Conservation (phyloP, 2,329 filamentous ascomycete species). For the Fusarium bactridioides region DNA sequence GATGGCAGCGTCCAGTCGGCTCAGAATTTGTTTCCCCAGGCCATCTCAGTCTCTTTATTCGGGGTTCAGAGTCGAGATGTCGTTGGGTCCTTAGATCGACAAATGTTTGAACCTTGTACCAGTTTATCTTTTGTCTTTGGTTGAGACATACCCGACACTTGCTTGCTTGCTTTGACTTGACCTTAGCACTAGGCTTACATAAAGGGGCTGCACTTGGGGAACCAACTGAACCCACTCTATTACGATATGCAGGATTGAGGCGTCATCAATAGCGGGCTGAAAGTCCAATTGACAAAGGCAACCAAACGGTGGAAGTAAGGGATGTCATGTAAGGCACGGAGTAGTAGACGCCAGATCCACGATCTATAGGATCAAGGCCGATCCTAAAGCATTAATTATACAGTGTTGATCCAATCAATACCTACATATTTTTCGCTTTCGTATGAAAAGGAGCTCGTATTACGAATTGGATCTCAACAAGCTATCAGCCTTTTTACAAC, state of each 20-base stretch:
- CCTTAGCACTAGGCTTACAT: background rate
- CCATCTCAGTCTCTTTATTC: background rate
- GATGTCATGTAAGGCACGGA: background rate
- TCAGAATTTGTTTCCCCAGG: background rate
- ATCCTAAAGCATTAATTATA: background rate
- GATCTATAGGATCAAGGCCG: background rate
- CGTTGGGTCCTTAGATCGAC: background rate
- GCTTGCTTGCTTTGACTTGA: background rate
- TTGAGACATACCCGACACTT: background rate
- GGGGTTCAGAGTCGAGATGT: background rate
- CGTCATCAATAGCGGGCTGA: background rate
- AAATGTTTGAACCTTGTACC: background rate
- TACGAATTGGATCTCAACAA: background rate
- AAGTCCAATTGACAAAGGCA: background rate
- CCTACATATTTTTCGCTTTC: slow-evolving; percentile 9
- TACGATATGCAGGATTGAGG: slow-evolving; percentile 23
- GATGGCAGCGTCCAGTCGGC: slow-evolving; percentile 14
- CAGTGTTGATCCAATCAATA: background rate
- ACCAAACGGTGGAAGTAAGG: slow-evolving; percentile 2
- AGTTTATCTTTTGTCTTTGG: background rate
- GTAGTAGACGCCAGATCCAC: background rate
- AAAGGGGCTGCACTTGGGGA: slow-evolving; percentile 5
- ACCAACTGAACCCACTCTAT: slow-evolving; percentile 1
- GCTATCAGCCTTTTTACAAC: background rate
- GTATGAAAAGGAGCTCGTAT: background rate